Evolutionary conservation across 768 basidiomycete genomes (phyloP), one percentile per base, ranked within the genome.

Genomic region (Goffeauzyma gilvescens): DNA sequence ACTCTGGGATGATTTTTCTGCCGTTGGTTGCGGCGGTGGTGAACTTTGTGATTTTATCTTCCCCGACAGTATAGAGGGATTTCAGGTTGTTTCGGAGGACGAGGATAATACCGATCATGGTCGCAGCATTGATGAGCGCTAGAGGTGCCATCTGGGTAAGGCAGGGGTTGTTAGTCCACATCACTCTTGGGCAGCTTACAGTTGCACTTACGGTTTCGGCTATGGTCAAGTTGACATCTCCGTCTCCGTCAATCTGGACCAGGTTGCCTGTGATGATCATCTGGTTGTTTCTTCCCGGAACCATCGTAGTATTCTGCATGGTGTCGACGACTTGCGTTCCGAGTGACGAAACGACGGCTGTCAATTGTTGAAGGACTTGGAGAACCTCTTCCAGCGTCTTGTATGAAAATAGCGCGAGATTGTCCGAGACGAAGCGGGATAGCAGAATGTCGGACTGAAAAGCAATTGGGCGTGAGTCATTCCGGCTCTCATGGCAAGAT

Each of bases 361-460:
- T 85, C 43, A 89, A 69, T 35, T 50, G 15, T 50, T 79, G 81
- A 57, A 93, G 74, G 18, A 95, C 77, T 4, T 80, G 76, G 40
- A 95, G 66, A 4, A 79, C 77, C 64, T 96, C 93, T 62, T 98
- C 93, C 53, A 81, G 78, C 0, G 84, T 83, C 67, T 86, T 95
- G 69, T 89, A 96, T 25, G 96, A 87, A 47, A 98, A 75, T 0
- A 79, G 68, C 1, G 87, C 72, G 45, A 96, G 79, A 55, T 95
- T 95, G 59, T 96, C 93, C 0, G 84, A 79, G 75, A 95, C 81
- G 65, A 86, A 98, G 42, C 87, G 78, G 4, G 72, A 72, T 57
- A 95, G 85, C 37, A 79, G 75, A 41, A 89, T 70, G 54, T 93
- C 82, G 48, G 80, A 74, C 79, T 87, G 50, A 24, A 10, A 14